Conservation (phyloP, 2,329 filamentous ascomycete species). For the Dactylella cylindrospora region DNA sequence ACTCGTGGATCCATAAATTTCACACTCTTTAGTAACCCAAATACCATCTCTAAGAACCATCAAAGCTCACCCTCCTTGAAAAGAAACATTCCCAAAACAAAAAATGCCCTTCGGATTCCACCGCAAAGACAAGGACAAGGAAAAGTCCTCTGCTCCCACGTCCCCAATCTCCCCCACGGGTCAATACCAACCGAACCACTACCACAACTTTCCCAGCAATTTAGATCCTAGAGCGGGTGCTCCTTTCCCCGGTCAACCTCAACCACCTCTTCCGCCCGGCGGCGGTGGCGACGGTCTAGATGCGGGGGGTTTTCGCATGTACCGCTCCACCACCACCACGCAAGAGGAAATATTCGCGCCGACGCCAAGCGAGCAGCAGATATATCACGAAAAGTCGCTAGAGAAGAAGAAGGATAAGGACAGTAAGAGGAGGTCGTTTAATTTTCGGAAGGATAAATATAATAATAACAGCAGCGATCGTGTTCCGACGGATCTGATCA, state of each 20-base stretch:
- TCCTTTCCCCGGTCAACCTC: neutral
- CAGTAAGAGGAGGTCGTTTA: constrained; percentile 43
- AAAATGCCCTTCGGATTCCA: constrained; percentile 41
- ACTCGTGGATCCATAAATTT: too few species aligned
- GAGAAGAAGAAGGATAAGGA: constrained; percentile 48
- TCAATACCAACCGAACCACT: neutral
- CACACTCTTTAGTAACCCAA: neutral
- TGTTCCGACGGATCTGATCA: constrained; percentile 23
- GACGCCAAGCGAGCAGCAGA: constrained; percentile 53
- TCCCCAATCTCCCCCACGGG: neutral
- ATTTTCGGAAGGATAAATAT: constrained; percentile 3
- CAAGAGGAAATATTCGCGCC: constrained; percentile 78
- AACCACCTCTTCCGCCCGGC: constrained; percentile 6
- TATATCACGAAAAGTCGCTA: constrained; percentile 51
- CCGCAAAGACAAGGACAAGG: constrained; percentile 27
- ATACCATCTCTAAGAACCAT: neutral
- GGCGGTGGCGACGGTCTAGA: too few species aligned
- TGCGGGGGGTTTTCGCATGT: constrained; percentile 44
- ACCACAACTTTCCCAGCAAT: too few species aligned
- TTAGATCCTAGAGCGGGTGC: too few species aligned
- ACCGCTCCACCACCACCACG: constrained; percentile 78
- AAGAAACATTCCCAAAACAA: neutral
- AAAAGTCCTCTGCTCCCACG: too few species aligned
- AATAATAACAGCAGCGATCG: constrained; percentile 19
- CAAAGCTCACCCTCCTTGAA: neutral